Percentiles rank a stretch among this genome's conserved stretches.
phyloP scores from a whole-genome alignment of 1,284 basidiomycete species.

The Butyriboletus appendiculatus region DNA sequence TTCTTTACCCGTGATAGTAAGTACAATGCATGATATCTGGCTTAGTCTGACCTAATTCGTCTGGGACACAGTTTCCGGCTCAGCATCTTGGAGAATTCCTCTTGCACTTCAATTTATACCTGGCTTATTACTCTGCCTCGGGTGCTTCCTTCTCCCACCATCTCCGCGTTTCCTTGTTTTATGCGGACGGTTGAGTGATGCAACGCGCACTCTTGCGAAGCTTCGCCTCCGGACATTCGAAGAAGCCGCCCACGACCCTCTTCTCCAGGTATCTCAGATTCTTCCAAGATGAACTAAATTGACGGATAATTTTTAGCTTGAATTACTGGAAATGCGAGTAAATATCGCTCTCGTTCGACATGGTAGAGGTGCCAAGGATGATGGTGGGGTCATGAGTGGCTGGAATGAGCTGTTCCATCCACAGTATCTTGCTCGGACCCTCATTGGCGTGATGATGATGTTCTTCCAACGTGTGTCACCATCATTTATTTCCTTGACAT shows the following conservation, averaged over 20 bases:
- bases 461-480: constrained; percentile 70
- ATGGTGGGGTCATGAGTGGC: constrained; percentile 22
- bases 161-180: constrained; percentile 71
- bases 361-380: constrained; percentile 18
- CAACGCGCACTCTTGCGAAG: constrained; percentile 50
- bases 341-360: constrained; percentile 54
- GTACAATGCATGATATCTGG: constrained; percentile 23
- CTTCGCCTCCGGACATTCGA: constrained; percentile 47
- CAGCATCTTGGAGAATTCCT: constrained; percentile 75
- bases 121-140: constrained; percentile 62
- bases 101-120: constrained; percentile 73
- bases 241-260: constrained; percentile 46
- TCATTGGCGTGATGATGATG: constrained; percentile 72
- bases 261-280: constrained; percentile 47
- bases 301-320: constrained; percentile 47
- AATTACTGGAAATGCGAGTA: constrained; percentile 72
- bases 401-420: constrained; percentile 58
- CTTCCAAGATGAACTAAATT: background rate
- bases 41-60: background rate
- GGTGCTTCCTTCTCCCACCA: constrained; percentile 66
- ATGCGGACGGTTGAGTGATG: constrained; percentile 56
- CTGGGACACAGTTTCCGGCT: constrained; percentile 46
- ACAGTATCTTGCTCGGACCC: constrained; percentile 58
- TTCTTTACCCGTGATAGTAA: constrained; percentile 67
- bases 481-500: background rate